A percentile compares a stretch with the other conserved stretches of the same genome.
These are phyloP conservation scores for Pleurostoma richardsiae DNA, from an alignment of 2,329 filamentous ascomycete genomes.

Conservation along the genomic window DNA sequence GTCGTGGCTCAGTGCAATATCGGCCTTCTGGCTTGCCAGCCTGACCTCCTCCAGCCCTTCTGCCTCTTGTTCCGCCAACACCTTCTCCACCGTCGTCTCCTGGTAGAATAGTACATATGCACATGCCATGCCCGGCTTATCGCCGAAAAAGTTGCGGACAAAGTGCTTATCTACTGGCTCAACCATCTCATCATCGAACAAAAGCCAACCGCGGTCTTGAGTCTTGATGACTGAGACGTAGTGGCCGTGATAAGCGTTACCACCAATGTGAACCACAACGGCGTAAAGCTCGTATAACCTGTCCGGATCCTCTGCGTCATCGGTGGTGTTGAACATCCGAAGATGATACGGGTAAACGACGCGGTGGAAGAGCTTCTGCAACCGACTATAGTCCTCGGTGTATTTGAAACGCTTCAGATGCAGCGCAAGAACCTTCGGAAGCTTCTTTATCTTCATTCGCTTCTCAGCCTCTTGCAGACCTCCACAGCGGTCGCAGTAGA, in stretches of 20 bases:
- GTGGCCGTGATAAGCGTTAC: slow-evolving; percentile 94
- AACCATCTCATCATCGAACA: slow-evolving; percentile 98
- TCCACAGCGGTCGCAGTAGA: slow-evolving; percentile 96
- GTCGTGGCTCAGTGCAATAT: slow-evolving; percentile 43
- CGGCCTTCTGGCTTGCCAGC: slow-evolving; percentile 51
- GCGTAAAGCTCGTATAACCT: slow-evolving; percentile 94
- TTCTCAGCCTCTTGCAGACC: slow-evolving; percentile 97
- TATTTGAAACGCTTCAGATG: slow-evolving; percentile 98
- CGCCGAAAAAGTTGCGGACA: slow-evolving; percentile 95
- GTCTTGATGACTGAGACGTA: slow-evolving; percentile 99
- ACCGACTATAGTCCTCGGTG: slow-evolving; percentile 85
- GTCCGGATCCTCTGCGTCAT: slow-evolving; percentile 90
- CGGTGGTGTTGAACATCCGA: slow-evolving; percentile 94
- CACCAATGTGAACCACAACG: slow-evolving; percentile 94
- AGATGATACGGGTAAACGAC: slow-evolving; percentile 97
- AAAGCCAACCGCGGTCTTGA: slow-evolving; percentile 87
- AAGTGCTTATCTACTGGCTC: slow-evolving; percentile 97
- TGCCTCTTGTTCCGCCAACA: slow-evolving; percentile 73
- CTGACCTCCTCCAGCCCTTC: slow-evolving; percentile 64
- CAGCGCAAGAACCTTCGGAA: slow-evolving; percentile 86
- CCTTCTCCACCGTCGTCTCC: slow-evolving; percentile 69
- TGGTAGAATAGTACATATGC: slow-evolving; percentile 98
- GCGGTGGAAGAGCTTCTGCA: slow-evolving; percentile 95
- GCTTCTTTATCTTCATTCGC: slow-evolving; percentile 95
- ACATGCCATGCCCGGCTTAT: slow-evolving; percentile 83